phyloP scores from a whole-genome alignment of 1,284 basidiomycete genomes.

The Tetrapyrgos nigripes region DNA sequence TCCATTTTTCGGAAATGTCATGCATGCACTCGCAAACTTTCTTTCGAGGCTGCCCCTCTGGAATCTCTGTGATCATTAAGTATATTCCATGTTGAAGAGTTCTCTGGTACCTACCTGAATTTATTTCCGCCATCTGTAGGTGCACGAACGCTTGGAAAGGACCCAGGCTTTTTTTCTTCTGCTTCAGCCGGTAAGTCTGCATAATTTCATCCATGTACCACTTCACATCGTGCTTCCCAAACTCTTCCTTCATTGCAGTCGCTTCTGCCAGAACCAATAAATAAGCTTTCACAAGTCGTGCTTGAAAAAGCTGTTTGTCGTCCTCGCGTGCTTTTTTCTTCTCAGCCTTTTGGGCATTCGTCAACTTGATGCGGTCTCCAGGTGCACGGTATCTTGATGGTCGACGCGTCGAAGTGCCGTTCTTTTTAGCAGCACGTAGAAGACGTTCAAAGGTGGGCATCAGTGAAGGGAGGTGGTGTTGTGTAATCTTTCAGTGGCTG shows the following conservation, averaged over 20 bases:
- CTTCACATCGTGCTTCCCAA: background rate
- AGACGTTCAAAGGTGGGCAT: background rate
- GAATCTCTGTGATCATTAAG: background rate
- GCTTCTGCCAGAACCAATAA: background rate
- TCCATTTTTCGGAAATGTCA: slow-evolving; percentile 11
- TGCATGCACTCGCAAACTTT: slow-evolving; percentile 3
- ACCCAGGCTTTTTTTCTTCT: background rate
- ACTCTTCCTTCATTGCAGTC: background rate
- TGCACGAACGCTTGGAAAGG: background rate
- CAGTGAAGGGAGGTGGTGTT: background rate
- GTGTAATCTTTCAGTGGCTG: background rate
- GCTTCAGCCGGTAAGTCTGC: background rate
- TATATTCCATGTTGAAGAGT: background rate
- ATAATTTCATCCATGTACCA: background rate
- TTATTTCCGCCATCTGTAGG: background rate
- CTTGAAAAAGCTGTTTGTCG: background rate
- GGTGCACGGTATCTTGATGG: background rate
- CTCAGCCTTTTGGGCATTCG: background rate
- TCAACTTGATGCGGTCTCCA: background rate
- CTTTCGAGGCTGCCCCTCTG: slow-evolving; percentile 3
- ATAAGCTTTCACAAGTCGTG: background rate
- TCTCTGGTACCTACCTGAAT: background rate
- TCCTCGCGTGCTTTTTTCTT: background rate
- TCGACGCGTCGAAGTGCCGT: background rate
- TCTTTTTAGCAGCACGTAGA: background rate